phyloP scores from a whole-genome alignment of 371 early-diverging fungal genomes.

The Apophysomyces trapeziformis region DNA sequence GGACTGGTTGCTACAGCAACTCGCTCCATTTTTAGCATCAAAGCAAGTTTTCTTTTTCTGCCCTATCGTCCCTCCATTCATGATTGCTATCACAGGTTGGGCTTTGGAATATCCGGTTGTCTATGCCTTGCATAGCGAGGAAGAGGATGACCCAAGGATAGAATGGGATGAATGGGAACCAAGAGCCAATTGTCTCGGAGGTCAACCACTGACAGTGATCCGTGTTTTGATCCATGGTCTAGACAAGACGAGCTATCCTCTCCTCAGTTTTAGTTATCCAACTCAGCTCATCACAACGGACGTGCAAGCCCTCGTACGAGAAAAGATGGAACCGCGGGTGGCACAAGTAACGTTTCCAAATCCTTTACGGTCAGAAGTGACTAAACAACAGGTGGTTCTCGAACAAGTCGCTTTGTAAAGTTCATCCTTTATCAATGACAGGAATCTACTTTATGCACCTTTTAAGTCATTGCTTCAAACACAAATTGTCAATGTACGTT shows the following conservation, averaged over 20 bases:
- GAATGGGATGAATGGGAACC: conserved; percentile 47
- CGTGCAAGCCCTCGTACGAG: not conserved
- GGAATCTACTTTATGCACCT: too few species aligned
- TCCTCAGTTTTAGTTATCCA: conserved; percentile 45
- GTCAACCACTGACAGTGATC: conserved; percentile 25
- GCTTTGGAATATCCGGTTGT: conserved; percentile 51
- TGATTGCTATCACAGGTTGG: conserved; percentile 54
- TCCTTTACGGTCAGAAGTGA: not conserved
- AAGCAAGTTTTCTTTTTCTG: conserved; percentile 12
- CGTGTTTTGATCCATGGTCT: conserved; percentile 24
- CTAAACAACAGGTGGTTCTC: conserved; percentile 10
- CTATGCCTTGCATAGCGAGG: conserved; percentile 33
- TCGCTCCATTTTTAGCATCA: conserved; percentile 23
- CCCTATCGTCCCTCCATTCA: conserved; percentile 37
- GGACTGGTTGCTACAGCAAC: conserved; percentile 24
- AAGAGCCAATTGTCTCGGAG: conserved; percentile 42
- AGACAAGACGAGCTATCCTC: conserved; percentile 4
- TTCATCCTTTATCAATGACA: too few species aligned
- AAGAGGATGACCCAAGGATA: conserved; percentile 20
- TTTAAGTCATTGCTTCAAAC: too few species aligned
- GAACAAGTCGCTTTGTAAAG: conserved; percentile 21
- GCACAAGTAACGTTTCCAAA: not conserved
- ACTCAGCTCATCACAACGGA: not conserved
- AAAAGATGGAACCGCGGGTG: not conserved
- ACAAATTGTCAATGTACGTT: too few species aligned